phyloP scores from a whole-genome alignment of 768 basidiomycete genomes.

The Rhodosporidiobolus odoratus region DNA sequence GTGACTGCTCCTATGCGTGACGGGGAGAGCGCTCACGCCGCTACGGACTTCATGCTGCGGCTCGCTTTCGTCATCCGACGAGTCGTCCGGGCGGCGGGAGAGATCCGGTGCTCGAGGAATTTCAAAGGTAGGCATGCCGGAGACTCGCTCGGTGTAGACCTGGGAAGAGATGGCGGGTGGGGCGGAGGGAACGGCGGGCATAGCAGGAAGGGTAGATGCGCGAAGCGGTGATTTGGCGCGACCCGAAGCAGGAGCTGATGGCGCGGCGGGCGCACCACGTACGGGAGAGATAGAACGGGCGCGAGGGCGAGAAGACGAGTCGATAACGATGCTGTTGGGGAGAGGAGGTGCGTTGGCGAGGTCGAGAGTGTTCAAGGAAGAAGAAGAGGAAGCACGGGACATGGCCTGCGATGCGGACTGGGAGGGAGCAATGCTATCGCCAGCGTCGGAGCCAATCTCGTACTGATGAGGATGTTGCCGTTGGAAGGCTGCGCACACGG shows the following conservation, averaged over 20 bases:
- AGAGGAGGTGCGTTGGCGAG: background rate
- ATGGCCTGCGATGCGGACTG: constrained; percentile 37
- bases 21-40: background rate
- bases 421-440: constrained; percentile 36
- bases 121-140: constrained; percentile 26
- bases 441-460: constrained; percentile 21
- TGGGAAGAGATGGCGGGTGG: constrained; percentile 19
- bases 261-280: background rate
- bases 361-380: constrained; percentile 13
- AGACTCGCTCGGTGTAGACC: constrained; percentile 22
- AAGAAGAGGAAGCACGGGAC: constrained; percentile 27
- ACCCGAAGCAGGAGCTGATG: background rate
- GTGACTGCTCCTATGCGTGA: background rate
- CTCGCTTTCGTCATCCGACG: constrained; percentile 11
- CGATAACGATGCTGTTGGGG: background rate
- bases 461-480: background rate
- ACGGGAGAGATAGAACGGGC: constrained; percentile 5
- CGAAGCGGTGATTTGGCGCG: background rate
- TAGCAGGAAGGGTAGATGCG: background rate
- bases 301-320: background rate
- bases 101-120: constrained; percentile 35
- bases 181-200: constrained; percentile 26
- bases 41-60: background rate
- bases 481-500: constrained; percentile 8
- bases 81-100: constrained; percentile 13